Evolutionary conservation across 352 stramenopile species (phyloP).

Genomic region (Thalassiosira exigua): DNA sequence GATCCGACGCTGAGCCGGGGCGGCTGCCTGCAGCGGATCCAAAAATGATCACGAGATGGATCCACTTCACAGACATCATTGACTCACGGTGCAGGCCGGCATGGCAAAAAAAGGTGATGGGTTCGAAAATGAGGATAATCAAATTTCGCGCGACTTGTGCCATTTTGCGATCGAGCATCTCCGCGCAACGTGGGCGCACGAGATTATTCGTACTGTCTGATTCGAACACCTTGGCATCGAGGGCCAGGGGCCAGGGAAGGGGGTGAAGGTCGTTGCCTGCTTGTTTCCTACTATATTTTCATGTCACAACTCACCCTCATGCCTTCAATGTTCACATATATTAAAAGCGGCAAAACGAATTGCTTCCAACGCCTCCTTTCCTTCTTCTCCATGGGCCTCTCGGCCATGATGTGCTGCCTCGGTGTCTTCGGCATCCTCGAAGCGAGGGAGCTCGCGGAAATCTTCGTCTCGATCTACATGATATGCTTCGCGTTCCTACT

Average conservation of each 20-base stretch:
- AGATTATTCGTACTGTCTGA: conserved; percentile 62
- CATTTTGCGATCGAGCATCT: conserved; percentile 9
- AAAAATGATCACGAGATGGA: no score
- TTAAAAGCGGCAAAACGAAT: conserved; percentile 48
- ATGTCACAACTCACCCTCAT: conserved; percentile 14
- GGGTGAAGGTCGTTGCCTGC: no score
- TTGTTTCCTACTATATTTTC: no score
- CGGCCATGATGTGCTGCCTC: conserved; percentile 75
- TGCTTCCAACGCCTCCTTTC: conserved; percentile 65
- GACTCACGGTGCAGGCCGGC: no score
- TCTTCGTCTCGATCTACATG: conserved; percentile 84
- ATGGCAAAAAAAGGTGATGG: no score
- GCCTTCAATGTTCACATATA: not conserved
- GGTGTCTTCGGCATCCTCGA: conserved; percentile 77
- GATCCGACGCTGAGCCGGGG: no score
- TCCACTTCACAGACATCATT: no score
- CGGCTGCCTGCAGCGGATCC: no score
- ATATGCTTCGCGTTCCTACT: conserved; percentile 79
- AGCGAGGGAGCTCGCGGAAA: conserved; percentile 66
- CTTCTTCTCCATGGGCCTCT: conserved; percentile 71
- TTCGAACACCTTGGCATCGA: no score
- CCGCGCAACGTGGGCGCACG: conserved; percentile 40
- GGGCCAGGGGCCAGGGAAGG: no score
- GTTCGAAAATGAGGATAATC: conserved; percentile 53
- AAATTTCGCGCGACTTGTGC: conserved; percentile 44